phyloP scores from a whole-genome alignment of 257 asterid genomes.

The Forsythia viridissima region DNA sequence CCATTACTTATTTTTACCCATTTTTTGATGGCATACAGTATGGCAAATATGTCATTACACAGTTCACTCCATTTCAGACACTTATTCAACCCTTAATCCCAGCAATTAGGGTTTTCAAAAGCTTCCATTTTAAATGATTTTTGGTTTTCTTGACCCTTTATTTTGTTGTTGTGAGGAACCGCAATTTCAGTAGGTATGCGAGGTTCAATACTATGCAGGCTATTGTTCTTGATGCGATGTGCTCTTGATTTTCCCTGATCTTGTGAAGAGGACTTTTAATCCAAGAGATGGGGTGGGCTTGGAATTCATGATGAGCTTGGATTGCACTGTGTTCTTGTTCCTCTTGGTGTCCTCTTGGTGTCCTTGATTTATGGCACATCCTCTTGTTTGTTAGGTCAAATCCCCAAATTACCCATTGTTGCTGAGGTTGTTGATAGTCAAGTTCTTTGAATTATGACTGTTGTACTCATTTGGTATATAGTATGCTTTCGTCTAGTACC shows the following conservation, averaged over 20 bases:
- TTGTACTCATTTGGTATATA: neutral
- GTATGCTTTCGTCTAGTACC: neutral
- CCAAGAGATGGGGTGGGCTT: constrained; percentile 86
- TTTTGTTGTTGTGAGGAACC: constrained; percentile 84
- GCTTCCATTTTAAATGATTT: constrained; percentile 86
- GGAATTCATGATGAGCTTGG: constrained; percentile 90
- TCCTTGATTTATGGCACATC: constrained; percentile 76
- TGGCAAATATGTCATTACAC: constrained; percentile 80
- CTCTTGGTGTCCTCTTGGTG: constrained; percentile 41
- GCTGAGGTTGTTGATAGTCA: constrained; percentile 99
- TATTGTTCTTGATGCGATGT: constrained; percentile 75
- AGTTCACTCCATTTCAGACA: constrained; percentile 65
- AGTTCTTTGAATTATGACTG: constrained; percentile 40
- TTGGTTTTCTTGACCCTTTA: constrained; percentile 78
- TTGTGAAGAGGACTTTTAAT: constrained; percentile 76
- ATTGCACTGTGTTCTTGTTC: constrained; percentile 91
- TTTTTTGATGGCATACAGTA: constrained; percentile 96
- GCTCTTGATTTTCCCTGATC: constrained; percentile 88
- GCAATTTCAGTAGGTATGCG: constrained; percentile 88
- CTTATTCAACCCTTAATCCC: constrained; percentile 82
- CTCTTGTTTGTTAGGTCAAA: constrained; percentile 77
- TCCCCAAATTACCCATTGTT: constrained; percentile 88
- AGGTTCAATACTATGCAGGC: constrained; percentile 99
- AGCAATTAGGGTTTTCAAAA: constrained; percentile 79
- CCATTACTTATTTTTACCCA: constrained; percentile 87